Base-by-base conservation (phyloP, 2,329 filamentous ascomycete genomes). In the Talaromyces sp. region DNA sequence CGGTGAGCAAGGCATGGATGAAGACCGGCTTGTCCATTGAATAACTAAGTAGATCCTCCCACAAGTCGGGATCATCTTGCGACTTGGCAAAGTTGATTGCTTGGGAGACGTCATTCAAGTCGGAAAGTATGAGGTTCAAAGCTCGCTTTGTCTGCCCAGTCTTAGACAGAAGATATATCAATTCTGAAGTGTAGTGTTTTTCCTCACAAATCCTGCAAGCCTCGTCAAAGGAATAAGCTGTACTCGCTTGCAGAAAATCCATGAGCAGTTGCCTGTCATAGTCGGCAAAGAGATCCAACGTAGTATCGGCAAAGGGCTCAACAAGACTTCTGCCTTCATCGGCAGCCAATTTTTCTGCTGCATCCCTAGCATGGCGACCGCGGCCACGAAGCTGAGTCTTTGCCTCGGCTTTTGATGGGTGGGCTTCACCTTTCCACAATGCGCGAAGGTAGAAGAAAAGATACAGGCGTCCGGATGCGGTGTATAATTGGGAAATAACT, bases 1-100 rank as follows among this genome's bases (percentile, higher is more conserved):
- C 92, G 72, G 97, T 92, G 0, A 99, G 86, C 3, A 99, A 82
- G 0, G 91, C 93, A 13, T 92, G 89, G 70, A 99, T 98, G 79
- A 99, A 99, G 47, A 87, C 87, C 0, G 95, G 95, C 74, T 97
- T 97, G 79, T 97, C 93, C 95, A 99, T 98, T 67, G 91, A 94
- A 77, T 98, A 98, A 70, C 94, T 88, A 6, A 99, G 86, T 8
- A 99, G 84, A 73, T 98, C 93, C 69, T 97, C 91, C 95, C 95
- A 99, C 0, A 99, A 84, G 70, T 97, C 93, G 0, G 89, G 88
- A 71, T 97, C 93, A 68, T 95, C 89, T 74, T 98, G 93, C 67
- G 93, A 90, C 76, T 97, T 97, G 62, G 93, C 93, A 73, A 99
- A 99, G 1, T 90, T 86, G 70, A 99, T 99, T 9, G 95, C 95